A percentile compares a stretch with the other conserved stretches of the same genome.
phyloP scores from a whole-genome alignment of 1,284 basidiomycete species.

The Jaminaea rosea region DNA sequence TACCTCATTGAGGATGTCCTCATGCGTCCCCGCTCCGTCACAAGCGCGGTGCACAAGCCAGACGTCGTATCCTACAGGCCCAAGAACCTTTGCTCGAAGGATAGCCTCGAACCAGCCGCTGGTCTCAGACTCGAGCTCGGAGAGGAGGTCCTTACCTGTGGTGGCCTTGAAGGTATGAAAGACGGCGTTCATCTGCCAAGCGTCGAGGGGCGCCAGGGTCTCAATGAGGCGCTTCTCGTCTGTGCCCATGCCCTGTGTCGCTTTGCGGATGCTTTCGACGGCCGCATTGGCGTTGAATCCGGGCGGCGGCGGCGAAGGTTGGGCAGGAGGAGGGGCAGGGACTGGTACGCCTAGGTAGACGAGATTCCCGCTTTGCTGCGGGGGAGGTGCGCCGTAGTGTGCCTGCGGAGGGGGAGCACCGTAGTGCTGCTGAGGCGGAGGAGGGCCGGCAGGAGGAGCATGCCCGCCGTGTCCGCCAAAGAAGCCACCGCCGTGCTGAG shows the following conservation, averaged over 20 bases:
- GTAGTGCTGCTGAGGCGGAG: conserved; percentile 6
- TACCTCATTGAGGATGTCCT: conserved; percentile 43
- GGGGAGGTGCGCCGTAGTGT: conserved; percentile 16
- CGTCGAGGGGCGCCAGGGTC: conserved; percentile 31
- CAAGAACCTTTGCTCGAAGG: conserved; percentile 32
- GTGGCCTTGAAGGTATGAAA: conserved; percentile 33
- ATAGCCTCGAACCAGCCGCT: conserved; percentile 39
- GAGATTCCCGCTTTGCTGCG: conserved; percentile 8
- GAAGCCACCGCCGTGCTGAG: too few species aligned
- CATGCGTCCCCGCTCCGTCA: conserved; percentile 43
- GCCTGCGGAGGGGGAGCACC: conserved; percentile 16
- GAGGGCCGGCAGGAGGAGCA: conserved; percentile 1
- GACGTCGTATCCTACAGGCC: conserved; percentile 40
- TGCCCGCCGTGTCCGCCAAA: too few species aligned
- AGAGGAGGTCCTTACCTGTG: conserved; percentile 37
- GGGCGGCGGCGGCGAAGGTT: conserved; percentile 24
- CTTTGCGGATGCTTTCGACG: conserved; percentile 42
- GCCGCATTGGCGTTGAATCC: conserved; percentile 27
- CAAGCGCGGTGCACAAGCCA: conserved; percentile 40
- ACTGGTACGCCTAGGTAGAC: conserved; percentile 35
- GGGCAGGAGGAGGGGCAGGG: conserved; percentile 33
- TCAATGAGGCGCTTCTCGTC: conserved; percentile 32
- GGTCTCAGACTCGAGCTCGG: conserved; percentile 41
- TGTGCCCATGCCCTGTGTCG: conserved; percentile 43
- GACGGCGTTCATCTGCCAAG: conserved; percentile 36